phyloP scores from a whole-genome alignment of 2,329 filamentous ascomycete species.

The Colletotrichum tamarilloi region DNA sequence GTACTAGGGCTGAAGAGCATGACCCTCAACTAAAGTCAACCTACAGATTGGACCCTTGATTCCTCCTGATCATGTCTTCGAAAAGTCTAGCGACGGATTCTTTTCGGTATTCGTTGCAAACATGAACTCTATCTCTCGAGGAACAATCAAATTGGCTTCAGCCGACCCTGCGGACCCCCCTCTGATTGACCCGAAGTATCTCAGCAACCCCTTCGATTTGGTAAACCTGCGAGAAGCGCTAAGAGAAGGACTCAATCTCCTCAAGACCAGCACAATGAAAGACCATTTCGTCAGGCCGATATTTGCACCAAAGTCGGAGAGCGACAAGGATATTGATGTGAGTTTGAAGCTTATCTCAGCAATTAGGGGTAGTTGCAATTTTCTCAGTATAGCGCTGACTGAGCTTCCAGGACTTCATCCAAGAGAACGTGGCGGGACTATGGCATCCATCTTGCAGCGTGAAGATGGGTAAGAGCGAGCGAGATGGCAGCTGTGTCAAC shows the following conservation, averaged over 20 bases:
- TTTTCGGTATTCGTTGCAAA: slow-evolving; percentile 17
- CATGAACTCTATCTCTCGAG: slow-evolving; percentile 24
- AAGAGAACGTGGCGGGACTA: slow-evolving; percentile 12
- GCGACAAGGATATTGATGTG: slow-evolving; percentile 6
- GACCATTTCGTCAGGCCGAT: slow-evolving; percentile 12
- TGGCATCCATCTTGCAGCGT: slow-evolving; percentile 30
- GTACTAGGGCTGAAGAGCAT: too few species aligned
- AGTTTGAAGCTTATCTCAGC: neutral
- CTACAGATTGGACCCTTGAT: slow-evolving; percentile 14
- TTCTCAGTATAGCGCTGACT: neutral
- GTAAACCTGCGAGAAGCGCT: slow-evolving; percentile 11
- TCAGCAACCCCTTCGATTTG: slow-evolving; percentile 15
- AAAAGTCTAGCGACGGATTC: slow-evolving; percentile 7
- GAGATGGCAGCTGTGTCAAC: slow-evolving; percentile 15
- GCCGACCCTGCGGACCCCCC: slow-evolving; percentile 4
- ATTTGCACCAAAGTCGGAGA: slow-evolving; percentile 19
- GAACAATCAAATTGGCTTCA: slow-evolving; percentile 3
- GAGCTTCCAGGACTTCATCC: slow-evolving; percentile 6
- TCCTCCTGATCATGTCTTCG: slow-evolving; percentile 13
- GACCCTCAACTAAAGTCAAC: neutral
- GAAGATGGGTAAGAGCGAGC: slow-evolving; percentile 19
- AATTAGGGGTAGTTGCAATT: neutral
- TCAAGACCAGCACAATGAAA: slow-evolving; percentile 10
- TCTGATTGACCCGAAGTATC: slow-evolving; percentile 14
- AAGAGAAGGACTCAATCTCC: neutral